A percentile compares a stretch with the other conserved stretches of the same genome.
These are phyloP conservation scores for Trametes maxima DNA, from an alignment of 768 basidiomycete genomes.

Conservation along the genomic window DNA sequence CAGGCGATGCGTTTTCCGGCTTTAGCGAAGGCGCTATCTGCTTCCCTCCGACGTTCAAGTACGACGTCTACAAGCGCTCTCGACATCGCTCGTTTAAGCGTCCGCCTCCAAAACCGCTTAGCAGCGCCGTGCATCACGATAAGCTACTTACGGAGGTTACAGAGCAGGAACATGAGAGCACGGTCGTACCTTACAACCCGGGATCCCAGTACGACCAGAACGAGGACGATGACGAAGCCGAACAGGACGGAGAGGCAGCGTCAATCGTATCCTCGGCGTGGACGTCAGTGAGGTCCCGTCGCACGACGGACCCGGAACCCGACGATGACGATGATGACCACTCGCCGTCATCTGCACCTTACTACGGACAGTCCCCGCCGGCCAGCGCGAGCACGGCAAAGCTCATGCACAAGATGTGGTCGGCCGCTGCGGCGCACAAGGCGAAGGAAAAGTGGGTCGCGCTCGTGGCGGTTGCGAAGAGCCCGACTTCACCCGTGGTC, in stretches of 20 bases:
- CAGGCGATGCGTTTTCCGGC: constrained; percentile 68
- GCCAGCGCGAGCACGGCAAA: constrained; percentile 22
- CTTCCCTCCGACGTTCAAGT: constrained; percentile 95
- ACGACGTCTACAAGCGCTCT: constrained; percentile 67
- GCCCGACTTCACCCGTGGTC: constrained; percentile 2
- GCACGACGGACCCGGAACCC: constrained; percentile 26
- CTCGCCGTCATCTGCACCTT: constrained; percentile 36
- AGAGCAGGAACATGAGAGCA: constrained; percentile 35
- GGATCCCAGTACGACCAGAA: constrained; percentile 34
- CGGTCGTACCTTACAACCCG: neutral
- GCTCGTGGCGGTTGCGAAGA: constrained; percentile 40
- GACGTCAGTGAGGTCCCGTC: constrained; percentile 46
- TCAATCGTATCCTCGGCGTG: constrained; percentile 58
- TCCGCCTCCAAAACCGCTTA: neutral
- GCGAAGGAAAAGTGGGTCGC: constrained; percentile 59
- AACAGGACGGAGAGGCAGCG: constrained; percentile 47
- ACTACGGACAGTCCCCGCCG: constrained; percentile 30
- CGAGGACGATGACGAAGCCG: constrained; percentile 40
- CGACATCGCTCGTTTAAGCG: constrained; percentile 20
- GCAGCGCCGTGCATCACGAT: constrained; percentile 26
- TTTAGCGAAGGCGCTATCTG: constrained; percentile 80
- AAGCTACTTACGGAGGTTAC: constrained; percentile 40
- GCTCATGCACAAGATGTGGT: constrained; percentile 37
- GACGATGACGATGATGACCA: constrained; percentile 25
- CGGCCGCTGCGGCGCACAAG: constrained; percentile 49